phyloP scores from a whole-genome alignment of 2,329 filamentous ascomycete species.

The Peltaster fructicola region DNA sequence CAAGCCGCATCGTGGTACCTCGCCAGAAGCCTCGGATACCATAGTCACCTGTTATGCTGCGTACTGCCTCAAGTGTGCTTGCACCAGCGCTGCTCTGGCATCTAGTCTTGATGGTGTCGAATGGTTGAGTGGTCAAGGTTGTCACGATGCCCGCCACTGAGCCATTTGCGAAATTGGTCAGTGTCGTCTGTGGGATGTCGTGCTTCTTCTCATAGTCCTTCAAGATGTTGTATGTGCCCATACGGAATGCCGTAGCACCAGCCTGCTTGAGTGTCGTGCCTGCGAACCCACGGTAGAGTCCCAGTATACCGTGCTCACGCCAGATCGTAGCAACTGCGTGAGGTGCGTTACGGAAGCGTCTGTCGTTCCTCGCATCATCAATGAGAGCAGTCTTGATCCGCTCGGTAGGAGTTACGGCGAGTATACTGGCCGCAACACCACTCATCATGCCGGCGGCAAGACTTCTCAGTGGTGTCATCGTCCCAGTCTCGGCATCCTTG shows the following conservation, averaged over 20 bases:
- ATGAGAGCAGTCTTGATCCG: constrained; percentile 52
- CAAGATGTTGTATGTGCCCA: constrained; percentile 30
- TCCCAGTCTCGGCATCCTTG: constrained; percentile 37
- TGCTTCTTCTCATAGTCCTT: constrained; percentile 38
- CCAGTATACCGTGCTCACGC: constrained; percentile 34
- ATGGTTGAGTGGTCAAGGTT: constrained; percentile 41
- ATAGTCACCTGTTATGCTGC: constrained; percentile 36
- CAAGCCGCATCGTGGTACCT: constrained; percentile 50
- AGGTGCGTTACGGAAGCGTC: constrained; percentile 31
- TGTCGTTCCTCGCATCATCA: constrained; percentile 37
- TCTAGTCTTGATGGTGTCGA: constrained; percentile 47
- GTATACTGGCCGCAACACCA: constrained; percentile 42
- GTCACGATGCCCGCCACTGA: constrained; percentile 43
- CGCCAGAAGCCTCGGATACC: constrained; percentile 47
- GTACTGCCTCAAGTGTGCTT: constrained; percentile 38
- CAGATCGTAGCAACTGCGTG: constrained; percentile 35
- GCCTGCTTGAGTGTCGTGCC: constrained; percentile 47
- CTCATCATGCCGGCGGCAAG: constrained; percentile 48
- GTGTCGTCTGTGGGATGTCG: constrained; percentile 32
- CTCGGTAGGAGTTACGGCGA: constrained; percentile 51
- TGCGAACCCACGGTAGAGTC: constrained; percentile 40
- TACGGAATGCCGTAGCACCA: constrained; percentile 41
- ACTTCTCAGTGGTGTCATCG: constrained; percentile 36
- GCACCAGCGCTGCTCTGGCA: constrained; percentile 42
- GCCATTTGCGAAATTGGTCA: constrained; percentile 44